A percentile compares a stretch with the other conserved stretches of the same genome.
phyloP scores from a whole-genome alignment of 192 early-diverging fungal genomes.

The Linnemannia exigua region DNA sequence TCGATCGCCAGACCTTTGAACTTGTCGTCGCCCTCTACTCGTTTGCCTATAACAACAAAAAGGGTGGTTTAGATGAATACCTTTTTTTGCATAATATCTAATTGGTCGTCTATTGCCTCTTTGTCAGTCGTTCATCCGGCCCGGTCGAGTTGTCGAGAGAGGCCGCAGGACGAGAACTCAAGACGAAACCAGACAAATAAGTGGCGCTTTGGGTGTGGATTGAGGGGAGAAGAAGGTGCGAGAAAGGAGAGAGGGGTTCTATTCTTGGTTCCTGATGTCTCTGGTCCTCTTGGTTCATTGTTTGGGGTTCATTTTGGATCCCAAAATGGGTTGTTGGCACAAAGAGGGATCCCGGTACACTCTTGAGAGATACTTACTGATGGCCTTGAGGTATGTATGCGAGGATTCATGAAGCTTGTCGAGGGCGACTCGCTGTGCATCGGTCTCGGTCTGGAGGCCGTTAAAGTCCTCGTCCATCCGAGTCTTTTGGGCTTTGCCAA shows the following conservation, averaged over 20 bases:
- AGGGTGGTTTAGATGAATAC: not conserved
- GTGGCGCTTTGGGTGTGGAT: not conserved
- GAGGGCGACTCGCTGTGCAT: slow-evolving; percentile 10
- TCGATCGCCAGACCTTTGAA: slow-evolving; percentile 24
- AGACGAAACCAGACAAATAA: not conserved
- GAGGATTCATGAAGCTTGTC: slow-evolving; percentile 19
- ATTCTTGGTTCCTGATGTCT: slow-evolving; percentile 7
- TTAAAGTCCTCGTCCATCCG: slow-evolving; percentile 38
- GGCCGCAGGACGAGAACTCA: not conserved
- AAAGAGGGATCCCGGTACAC: not conserved
- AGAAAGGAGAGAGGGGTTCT: not conserved
- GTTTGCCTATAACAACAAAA: slow-evolving; percentile 13
- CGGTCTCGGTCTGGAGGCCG: slow-evolving; percentile 8
- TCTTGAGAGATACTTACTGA: slow-evolving; percentile 13
- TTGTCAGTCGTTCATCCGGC: not conserved
- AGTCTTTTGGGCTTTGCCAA: slow-evolving; percentile 30
- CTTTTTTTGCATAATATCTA: not conserved
- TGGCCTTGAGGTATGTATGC: slow-evolving; percentile 21
- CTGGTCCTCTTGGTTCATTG: not conserved
- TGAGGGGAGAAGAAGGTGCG: too few species aligned
- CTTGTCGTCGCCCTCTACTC: slow-evolving; percentile 26
- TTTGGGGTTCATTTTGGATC: not conserved
- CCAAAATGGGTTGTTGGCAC: not conserved
- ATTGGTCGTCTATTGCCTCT: not conserved
- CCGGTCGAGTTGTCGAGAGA: not conserved